A percentile compares a stretch with the other conserved stretches of the same genome.
These are phyloP conservation scores for Botrytis squamosa DNA, from an alignment of 2,329 filamentous ascomycete genomes.

Conservation along the genomic window DNA sequence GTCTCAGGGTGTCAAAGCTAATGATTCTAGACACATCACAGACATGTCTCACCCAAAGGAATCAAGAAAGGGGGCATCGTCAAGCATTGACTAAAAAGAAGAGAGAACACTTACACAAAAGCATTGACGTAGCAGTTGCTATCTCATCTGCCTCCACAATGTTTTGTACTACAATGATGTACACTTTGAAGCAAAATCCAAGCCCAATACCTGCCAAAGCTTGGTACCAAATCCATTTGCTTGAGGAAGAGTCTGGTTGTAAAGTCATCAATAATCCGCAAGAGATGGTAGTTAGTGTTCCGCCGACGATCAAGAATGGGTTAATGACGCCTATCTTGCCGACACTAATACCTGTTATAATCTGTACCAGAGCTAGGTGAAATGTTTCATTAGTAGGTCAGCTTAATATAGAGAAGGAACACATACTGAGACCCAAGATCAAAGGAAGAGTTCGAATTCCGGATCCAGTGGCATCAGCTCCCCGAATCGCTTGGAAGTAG, in stretches of 20 bases:
- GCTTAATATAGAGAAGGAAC: not conserved
- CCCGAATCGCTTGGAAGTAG: constrained; percentile 48
- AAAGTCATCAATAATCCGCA: not conserved
- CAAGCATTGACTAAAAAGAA: too few relatives aligned
- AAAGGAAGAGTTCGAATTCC: constrained; percentile 42
- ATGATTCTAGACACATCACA: too few relatives aligned
- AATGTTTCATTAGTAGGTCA: not conserved
- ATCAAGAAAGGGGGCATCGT: not conserved
- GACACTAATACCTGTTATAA: not conserved
- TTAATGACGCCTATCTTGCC: not conserved
- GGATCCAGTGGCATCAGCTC: constrained; percentile 31
- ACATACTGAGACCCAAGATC: not conserved
- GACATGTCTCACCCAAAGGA: too few relatives aligned
- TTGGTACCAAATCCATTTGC: not conserved
- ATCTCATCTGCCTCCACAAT: not conserved
- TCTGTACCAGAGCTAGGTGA: not conserved
- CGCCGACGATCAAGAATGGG: not conserved
- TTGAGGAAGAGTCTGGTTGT: not conserved
- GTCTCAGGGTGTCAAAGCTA: too few relatives aligned
- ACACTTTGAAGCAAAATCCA: not conserved
- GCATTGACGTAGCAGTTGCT: not conserved
- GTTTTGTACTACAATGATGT: not conserved
- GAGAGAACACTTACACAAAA: not conserved
- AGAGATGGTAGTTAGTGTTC: not conserved
- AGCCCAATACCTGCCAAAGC: not conserved